phyloP scores from a whole-genome alignment of 148 eudicot species.

The Heliosperma pusillum region DNA sequence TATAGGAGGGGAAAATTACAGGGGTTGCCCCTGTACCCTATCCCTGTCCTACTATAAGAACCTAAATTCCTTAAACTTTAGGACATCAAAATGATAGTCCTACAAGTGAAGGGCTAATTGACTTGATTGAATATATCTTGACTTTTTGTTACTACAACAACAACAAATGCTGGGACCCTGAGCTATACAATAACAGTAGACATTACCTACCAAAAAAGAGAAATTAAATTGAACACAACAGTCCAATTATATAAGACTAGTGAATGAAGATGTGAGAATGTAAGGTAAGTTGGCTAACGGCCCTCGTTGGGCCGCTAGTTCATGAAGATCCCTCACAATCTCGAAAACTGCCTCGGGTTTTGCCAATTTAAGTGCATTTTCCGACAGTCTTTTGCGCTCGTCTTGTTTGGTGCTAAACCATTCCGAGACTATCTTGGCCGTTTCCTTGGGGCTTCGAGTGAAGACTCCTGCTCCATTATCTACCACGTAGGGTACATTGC shows the following conservation, averaged over 20 bases:
- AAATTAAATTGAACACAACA: neutral
- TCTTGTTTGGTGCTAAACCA: constrained; percentile 83
- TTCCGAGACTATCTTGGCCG: constrained; percentile 70
- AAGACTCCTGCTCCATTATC: constrained; percentile 94
- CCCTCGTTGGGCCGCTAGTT: constrained; percentile 72
- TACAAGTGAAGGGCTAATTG: neutral
- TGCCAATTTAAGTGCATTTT: constrained; percentile 75
- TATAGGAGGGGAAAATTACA: neutral
- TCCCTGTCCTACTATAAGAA: constrained; percentile 16
- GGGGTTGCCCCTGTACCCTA: neutral
- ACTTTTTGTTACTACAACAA: neutral
- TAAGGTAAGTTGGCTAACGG: constrained; percentile 73
- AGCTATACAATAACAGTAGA: constrained; percentile 31
- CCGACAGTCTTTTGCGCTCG: constrained; percentile 70
- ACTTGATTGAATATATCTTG: neutral
- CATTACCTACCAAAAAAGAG: constrained; percentile 13
- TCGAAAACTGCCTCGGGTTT: constrained; percentile 92
- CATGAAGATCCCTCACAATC: constrained; percentile 89
- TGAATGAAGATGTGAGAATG: constrained; percentile 75
- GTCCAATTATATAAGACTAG: constrained; percentile 43
- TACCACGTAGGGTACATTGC: constrained; percentile 91
- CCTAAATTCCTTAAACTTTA: constrained; percentile 18
- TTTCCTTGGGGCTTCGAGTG: constrained; percentile 78
- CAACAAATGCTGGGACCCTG: constrained; percentile 19
- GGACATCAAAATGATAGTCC: neutral